Base-by-base conservation (phyloP, 2,329 filamentous ascomycete genomes). In the Sclerotinia glacialis region DNA sequence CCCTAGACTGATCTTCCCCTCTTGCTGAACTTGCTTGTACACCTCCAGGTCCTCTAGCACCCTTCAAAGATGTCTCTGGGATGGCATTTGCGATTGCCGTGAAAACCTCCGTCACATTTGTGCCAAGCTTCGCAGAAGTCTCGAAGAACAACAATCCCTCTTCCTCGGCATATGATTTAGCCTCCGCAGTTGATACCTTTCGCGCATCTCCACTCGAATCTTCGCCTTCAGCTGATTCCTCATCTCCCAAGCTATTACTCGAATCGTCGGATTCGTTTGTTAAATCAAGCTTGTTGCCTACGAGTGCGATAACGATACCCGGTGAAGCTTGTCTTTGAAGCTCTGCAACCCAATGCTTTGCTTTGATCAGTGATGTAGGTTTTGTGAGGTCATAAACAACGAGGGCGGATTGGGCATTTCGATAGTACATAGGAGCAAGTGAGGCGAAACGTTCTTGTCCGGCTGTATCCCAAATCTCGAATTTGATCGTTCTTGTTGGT, bases 331-430 rank as follows among this genome's bases (percentile, higher is more conserved):
- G 95, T 76, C 94, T 88, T 82, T 98, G 94, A 67, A 99, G 86
- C 80, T 99, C 94, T 66, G 94, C 94, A 66, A 99, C 93, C 94
- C 94, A 99, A 83, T 98, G 94, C 81, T 96, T 96, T 64, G 95
- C 95, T 82, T 99, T 98, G 79, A 92, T 88, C 73, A 99, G 88
- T 58, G 93, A 97, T 60, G 92, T 95, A 53, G 93, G 91, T 80
- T 98, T 98, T 70, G 95, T 99, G 74, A 99, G 89, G 78, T 99
- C 94, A 86, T 98, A 99, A 78, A 98, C 94, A 69, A 99, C 94
- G 72, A 99, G 90, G 18, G 95, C 95, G 71, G 93, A 93, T 82
- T 98, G 94, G 62, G 95, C 95, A 78, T 99, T 98, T 80, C 94
- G 93, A 83, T 98, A 98, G 85, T 99, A 99, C 95, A 98, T 98